phyloP scores from a whole-genome alignment of 2,329 filamentous ascomycete genomes.

The Stemphylium vesicarium region DNA sequence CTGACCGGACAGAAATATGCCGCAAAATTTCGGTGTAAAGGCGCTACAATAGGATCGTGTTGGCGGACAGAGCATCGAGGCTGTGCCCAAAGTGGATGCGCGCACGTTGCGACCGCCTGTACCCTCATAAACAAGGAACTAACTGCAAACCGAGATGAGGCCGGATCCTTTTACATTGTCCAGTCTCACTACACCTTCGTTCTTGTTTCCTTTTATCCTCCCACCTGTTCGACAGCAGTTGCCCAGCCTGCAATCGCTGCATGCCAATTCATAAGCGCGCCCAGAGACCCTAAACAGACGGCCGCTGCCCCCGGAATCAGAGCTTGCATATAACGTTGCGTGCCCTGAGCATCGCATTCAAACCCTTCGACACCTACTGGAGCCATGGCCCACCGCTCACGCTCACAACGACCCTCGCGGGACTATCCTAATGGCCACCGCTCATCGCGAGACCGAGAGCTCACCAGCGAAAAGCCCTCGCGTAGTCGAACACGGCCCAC shows the following conservation, averaged over 20 bases:
- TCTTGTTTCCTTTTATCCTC: conserved; percentile 7
- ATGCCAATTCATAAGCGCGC: conserved; percentile 15
- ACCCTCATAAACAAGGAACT: conserved; percentile 32
- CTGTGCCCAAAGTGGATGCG: conserved; percentile 5
- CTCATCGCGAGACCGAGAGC: conserved; percentile 29
- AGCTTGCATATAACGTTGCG: conserved; percentile 9
- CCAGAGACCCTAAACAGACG: conserved; percentile 19
- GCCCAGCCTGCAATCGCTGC: conserved; percentile 13
- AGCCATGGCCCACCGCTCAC: conserved; percentile 25
- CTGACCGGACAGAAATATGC: neutral
- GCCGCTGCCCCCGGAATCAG: conserved; percentile 4
- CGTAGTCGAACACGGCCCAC: conserved; percentile 19
- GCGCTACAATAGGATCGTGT: conserved; percentile 7
- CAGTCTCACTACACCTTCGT: conserved; percentile 10
- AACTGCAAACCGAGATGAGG: conserved; percentile 25
- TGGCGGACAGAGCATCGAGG: conserved; percentile 16
- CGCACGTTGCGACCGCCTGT: conserved; percentile 8
- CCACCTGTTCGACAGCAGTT: conserved; percentile 1
- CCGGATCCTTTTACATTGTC: conserved; percentile 11
- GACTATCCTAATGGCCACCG: conserved; percentile 22
- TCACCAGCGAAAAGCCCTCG: conserved; percentile 32
- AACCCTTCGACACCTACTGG: neutral
- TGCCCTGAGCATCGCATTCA: conserved; percentile 3
- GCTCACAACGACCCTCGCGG: conserved; percentile 15
- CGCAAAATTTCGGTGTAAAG: conserved; percentile 11